Evolutionary conservation across 805 yeast species (phyloP).

Genomic region (Nakazawaea holstii): DNA sequence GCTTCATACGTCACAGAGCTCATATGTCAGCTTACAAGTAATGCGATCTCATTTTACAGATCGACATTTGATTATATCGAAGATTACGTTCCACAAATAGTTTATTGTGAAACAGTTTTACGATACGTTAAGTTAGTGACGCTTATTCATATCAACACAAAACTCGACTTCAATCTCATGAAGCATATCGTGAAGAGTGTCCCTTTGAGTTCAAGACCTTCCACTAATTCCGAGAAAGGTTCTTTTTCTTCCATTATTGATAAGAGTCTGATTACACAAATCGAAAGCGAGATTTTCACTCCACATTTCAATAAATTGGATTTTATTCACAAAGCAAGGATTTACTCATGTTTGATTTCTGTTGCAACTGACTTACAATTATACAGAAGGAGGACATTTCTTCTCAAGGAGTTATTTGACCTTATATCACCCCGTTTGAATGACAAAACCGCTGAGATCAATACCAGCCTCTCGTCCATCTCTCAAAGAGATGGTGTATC

Average conservation of each 20-base stretch:
- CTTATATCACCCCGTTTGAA: conserved; percentile 38
- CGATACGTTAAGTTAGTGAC: conserved; percentile 61
- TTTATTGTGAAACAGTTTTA: conserved; percentile 66
- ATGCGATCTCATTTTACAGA: conserved; percentile 38
- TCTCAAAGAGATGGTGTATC: conserved; percentile 1
- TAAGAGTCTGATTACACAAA: conserved; percentile 38
- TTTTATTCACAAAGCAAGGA: conserved; percentile 48
- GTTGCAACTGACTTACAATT: conserved; percentile 59
- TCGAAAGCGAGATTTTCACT: conserved; percentile 42
- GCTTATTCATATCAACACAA: conserved; percentile 41
- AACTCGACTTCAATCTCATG: conserved; percentile 35
- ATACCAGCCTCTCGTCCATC: conserved; percentile 2
- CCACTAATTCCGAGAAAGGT: conserved; percentile 3
- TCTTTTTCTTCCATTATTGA: conserved; percentile 8
- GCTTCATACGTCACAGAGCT: conserved; percentile 27
- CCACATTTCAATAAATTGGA: conserved; percentile 40
- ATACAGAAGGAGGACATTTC: conserved; percentile 62
- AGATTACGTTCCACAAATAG: conserved; percentile 78
- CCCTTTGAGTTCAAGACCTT: conserved; percentile 11
- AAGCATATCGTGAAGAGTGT: conserved; percentile 39
- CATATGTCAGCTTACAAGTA: conserved; percentile 31
- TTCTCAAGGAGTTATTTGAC: conserved; percentile 59
- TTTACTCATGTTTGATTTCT: conserved; percentile 62
- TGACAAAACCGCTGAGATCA: conserved; percentile 8
- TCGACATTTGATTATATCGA: conserved; percentile 51